Percentiles rank a stretch among this genome's conserved stretches.
Evolutionary conservation across 331 rosid species (phyloP).

Genomic region (Pyracantha coccinea): DNA sequence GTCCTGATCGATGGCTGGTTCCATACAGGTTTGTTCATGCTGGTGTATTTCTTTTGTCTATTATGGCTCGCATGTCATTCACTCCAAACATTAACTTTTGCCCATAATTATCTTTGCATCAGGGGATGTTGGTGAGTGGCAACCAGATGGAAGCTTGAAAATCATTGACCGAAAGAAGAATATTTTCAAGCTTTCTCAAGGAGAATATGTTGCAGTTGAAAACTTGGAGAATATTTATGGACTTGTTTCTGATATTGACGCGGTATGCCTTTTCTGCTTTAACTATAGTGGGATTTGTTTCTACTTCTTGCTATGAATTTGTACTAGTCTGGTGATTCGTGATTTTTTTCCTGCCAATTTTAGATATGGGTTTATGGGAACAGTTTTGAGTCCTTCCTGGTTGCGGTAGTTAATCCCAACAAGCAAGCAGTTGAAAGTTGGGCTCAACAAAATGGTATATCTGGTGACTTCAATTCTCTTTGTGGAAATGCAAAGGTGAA

Average conservation of each 20-base stretch:
- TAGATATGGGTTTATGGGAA: constrained; percentile 96
- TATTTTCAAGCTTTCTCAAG: constrained; percentile 96
- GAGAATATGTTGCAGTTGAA: constrained; percentile 99
- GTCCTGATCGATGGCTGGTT: constrained; percentile 87
- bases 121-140: constrained; percentile 99
- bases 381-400: constrained; percentile 90
- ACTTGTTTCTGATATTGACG: constrained; percentile 59
- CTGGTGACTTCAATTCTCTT: constrained; percentile 59
- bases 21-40: constrained; percentile 73
- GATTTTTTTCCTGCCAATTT: constrained; percentile 10
- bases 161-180: constrained; percentile 96
- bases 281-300: background rate
- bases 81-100: constrained; percentile 7
- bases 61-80: background rate
- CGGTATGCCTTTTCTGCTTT: constrained; percentile 33
- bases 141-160: constrained; percentile 81
- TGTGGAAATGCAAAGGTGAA: constrained; percentile 65
- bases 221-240: constrained; percentile 87
- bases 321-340: background rate
- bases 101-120: constrained; percentile 19
- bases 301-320: background rate
- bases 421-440: constrained; percentile 62
- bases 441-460: constrained; percentile 71
- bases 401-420: constrained; percentile 76
- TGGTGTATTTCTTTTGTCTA: constrained; percentile 13